phyloP scores from a whole-genome alignment of 495 filamentous ascomycete species.

The Neurospora sp. region DNA sequence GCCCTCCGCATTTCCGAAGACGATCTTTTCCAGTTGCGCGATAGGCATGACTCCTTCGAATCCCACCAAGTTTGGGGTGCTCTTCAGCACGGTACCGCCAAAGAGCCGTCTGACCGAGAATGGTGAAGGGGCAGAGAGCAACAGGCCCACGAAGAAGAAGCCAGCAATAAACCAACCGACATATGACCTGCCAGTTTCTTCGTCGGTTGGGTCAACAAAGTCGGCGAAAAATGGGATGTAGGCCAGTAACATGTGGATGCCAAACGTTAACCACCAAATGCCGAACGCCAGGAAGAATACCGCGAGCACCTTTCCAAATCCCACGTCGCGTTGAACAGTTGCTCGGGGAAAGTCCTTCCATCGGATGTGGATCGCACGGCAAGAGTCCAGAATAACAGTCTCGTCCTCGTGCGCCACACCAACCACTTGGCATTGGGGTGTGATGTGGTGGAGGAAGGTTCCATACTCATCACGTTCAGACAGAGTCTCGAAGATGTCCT shows the following conservation, averaged over 20 bases:
- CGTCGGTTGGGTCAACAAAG: slow-evolving; percentile 21
- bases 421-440: slow-evolving; percentile 7
- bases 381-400: slow-evolving; percentile 13
- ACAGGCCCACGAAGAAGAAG: slow-evolving; percentile 1
- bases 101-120: background rate
- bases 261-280: background rate
- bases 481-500: background rate
- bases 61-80: slow-evolving; percentile 12
- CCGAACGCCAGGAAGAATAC: background rate
- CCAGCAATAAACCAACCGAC: slow-evolving; percentile 21
- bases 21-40: slow-evolving; percentile 1
- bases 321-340: background rate
- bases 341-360: slow-evolving; percentile 3
- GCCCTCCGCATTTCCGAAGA: background rate
- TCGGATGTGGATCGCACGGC: slow-evolving; percentile 13
- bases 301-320: background rate
- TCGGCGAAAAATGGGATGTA: slow-evolving; percentile 1
- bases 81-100: background rate
- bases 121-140: background rate
- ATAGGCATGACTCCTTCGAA: slow-evolving; percentile 18
- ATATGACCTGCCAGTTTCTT: slow-evolving; percentile 7
- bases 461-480: slow-evolving; percentile 8
- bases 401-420: slow-evolving; percentile 7
- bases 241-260: slow-evolving; percentile 1
- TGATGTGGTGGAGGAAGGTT: slow-evolving; percentile 6